Evolutionary conservation across 129 eudicot species (phyloP), one percentile per base, ranked within the genome.

Genomic region (Flaveria brownii): DNA sequence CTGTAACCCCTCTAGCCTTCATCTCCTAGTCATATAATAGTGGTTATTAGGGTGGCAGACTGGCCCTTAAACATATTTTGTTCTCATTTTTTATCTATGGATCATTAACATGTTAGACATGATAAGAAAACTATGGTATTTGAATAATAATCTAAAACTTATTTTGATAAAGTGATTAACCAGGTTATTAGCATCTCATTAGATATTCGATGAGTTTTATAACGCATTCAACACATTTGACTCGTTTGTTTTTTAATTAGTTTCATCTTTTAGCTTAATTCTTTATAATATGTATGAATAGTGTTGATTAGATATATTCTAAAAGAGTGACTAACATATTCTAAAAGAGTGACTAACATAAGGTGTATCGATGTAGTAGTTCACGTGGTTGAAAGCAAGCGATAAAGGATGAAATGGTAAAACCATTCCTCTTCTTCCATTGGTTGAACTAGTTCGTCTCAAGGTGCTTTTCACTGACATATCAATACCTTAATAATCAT

Each of bases 281-380:
- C 49, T 43, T 43, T 11, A 69, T 30, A 46, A 28, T 45, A 70
- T 70, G 41, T 61, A 6, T 50, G 55, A 79, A 26, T 50, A 10
- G 2, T 0, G 5, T 75, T 28, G 14, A 75, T 47, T 68, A 46
- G 9, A 62, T 75, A 60, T 28, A 45, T 5, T 22, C 36, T 4
- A 30, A 30, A 28, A 30, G 5, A 30, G 36, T 4, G 16, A 36
- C 22, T 36, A 47, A 50, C 33, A 26, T 26, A 26, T 26, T 71
- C 16, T 49, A 33, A 33, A 46, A 63, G 73, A 23, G 75, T 54
- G 70, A 80, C 84, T 80, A 81, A 92, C 97, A 87, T 61, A 43
- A 65, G 97, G 89, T 33, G 92, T 77, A 46, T 92, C 92, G 0
- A 92, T 86, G 74, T 86, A 90, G 90, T 92, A 90, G 33, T 90